Evolutionary conservation across 2,329 filamentous ascomycete genomes (phyloP), one percentile per base, ranked within the genome.

Genomic region (Magnaporthiopsis rhizophila): DNA sequence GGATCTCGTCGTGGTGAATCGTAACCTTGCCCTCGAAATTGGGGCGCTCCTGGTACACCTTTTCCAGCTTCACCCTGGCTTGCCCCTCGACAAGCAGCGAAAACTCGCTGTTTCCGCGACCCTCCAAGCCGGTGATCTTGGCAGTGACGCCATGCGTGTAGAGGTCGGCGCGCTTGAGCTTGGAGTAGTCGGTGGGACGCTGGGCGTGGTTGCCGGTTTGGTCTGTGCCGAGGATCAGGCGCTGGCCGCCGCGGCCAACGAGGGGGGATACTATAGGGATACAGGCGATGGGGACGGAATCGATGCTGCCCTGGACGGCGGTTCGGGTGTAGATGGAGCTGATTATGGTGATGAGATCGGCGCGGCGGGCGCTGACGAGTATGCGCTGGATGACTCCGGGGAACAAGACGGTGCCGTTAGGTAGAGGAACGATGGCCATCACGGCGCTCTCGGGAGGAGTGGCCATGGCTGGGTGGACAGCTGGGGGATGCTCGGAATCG

Each of bases 331-430:
- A 94, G 66, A 97, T 86, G 69, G 89, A 88, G 26, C 92, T 90
- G 65, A 99, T 86, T 59, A 98, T 85, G 62, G 94, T 90, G 63
- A 92, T 89, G 69, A 98, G 89, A 76, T 98, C 95, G 69, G 91
- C 87, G 62, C 94, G 91, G 75, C 89, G 83, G 53, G 83, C 88
- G 57, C 89, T 86, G 63, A 97, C 89, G 64, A 91, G 87, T 68
- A 98, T 90, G 70, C 93, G 89, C 70, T 96, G 85, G 62, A 93
- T 87, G 65, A 93, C 87, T 67, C 92, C 92, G 4, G 95, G 95
- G 12, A 97, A 85, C 57, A 98, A 86, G 69, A 97, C 90, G 67
- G 87, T 85, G 68, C 89, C 90, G 72, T 89, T 87, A 63, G 91
- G 86, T 58, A 98, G 85, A 53, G 92, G 91, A 69, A 98, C 89